Percentiles rank a stretch among this genome's conserved stretches.
These are phyloP conservation scores for Pythium rishiriense DNA, from an alignment of 352 stramenopile genomes.

Conservation along the genomic window DNA sequence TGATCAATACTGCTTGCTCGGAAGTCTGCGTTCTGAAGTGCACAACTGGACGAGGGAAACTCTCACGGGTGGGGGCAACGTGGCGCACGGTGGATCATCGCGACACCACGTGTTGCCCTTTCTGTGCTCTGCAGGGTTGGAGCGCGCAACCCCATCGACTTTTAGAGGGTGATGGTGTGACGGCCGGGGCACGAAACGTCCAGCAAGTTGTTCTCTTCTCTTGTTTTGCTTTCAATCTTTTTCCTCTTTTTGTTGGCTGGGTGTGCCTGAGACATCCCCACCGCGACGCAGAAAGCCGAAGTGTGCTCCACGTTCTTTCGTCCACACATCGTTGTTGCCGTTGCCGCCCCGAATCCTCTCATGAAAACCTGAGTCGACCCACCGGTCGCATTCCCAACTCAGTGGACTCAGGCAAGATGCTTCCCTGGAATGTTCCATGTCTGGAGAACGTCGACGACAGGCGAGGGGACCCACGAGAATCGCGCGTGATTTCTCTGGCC, in stretches of 20 bases:
- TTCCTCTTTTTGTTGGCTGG: slow-evolving; percentile 3
- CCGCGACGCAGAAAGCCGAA: slow-evolving; percentile 10
- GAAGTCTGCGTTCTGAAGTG: too few species aligned
- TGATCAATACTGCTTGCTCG: too few species aligned
- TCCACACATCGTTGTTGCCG: slow-evolving; percentile 21
- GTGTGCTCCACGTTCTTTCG: neutral
- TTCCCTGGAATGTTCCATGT: slow-evolving; percentile 5
- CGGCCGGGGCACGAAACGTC: neutral
- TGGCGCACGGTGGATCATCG: neutral
- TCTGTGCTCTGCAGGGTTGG: neutral
- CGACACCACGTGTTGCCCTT: neutral
- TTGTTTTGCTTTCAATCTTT: neutral
- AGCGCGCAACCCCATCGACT: neutral
- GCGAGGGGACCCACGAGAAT: neutral
- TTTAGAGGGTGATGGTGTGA: neutral
- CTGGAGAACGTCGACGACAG: neutral
- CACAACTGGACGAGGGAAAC: too few species aligned
- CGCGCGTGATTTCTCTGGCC: neutral
- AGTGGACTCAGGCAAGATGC: slow-evolving; percentile 8
- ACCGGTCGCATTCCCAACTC: neutral
- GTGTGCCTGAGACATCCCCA: neutral
- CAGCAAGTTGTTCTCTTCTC: slow-evolving; percentile 5
- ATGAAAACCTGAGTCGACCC: neutral
- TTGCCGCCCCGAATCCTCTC: neutral
- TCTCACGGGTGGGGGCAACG: too few species aligned